phyloP scores from a whole-genome alignment of 345 rosid species.

The Fremontodendron californicum region DNA sequence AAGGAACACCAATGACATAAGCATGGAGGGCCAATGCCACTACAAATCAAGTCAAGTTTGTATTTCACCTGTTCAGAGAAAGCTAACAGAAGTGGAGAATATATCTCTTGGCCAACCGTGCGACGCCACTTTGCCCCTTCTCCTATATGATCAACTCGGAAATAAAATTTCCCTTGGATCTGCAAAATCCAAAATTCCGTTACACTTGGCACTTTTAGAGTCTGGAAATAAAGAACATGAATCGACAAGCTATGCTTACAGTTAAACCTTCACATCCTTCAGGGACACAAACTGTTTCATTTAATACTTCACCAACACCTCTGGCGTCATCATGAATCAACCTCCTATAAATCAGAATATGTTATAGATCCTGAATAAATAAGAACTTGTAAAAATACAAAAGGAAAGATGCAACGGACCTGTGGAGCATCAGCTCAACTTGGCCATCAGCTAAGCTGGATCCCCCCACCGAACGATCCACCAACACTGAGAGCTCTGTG shows the following conservation, averaged over 20 bases:
- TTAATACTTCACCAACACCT: slow-evolving; percentile 88
- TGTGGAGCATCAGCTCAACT: slow-evolving; percentile 90
- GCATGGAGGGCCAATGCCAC: slow-evolving; percentile 3
- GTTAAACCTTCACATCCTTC: slow-evolving; percentile 85
- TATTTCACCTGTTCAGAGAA: slow-evolving; percentile 74
- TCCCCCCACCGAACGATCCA: slow-evolving; percentile 88
- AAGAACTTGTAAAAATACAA: slow-evolving; percentile 3
- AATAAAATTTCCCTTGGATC: slow-evolving; percentile 75
- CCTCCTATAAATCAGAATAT: slow-evolving; percentile 47
- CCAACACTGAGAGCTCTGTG: slow-evolving; percentile 74
- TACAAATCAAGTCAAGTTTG: neutral
- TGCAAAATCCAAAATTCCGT: slow-evolving; percentile 26
- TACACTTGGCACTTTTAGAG: neutral
- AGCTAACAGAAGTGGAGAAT: slow-evolving; percentile 83
- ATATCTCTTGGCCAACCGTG: slow-evolving; percentile 76
- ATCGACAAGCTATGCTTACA: slow-evolving; percentile 41
- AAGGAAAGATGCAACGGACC: slow-evolving; percentile 38
- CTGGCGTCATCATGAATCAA: slow-evolving; percentile 73
- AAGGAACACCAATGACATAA: slow-evolving; percentile 12
- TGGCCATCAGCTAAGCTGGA: slow-evolving; percentile 83
- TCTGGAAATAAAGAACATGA: neutral
- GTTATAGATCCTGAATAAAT: slow-evolving; percentile 8
- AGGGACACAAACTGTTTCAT: slow-evolving; percentile 74
- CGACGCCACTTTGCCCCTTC: slow-evolving; percentile 97
- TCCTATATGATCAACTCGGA: slow-evolving; percentile 68